Conservation (phyloP, 495 filamentous ascomycete species). For the Trichoderma gamsii region DNA sequence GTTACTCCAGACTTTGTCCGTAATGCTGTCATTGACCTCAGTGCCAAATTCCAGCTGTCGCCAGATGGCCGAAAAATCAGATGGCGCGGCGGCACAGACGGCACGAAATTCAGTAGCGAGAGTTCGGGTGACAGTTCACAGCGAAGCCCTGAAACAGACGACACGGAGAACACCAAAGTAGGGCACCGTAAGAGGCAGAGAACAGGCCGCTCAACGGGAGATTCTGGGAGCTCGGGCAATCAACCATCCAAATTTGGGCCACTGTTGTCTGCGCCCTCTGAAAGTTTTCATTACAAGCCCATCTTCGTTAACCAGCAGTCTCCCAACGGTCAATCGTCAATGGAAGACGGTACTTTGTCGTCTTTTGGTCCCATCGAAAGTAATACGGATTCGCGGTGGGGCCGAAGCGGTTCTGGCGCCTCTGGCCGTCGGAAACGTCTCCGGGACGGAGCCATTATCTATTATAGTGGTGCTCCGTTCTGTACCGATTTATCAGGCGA, state of each 20-base stretch:
- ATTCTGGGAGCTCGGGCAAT: constrained; percentile 22
- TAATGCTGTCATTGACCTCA: constrained; percentile 57
- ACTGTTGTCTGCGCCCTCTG: constrained; percentile 32
- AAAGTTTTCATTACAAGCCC: constrained; percentile 58
- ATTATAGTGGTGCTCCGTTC: constrained; percentile 68
- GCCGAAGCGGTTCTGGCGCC: constrained; percentile 36
- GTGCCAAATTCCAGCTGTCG: constrained; percentile 65
- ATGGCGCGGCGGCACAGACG: constrained; percentile 61
- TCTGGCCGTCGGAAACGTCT: constrained; percentile 38
- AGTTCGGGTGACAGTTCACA: constrained; percentile 40
- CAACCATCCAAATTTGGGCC: constrained; percentile 35
- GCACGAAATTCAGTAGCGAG: constrained; percentile 54
- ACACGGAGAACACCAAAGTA: constrained; percentile 35
- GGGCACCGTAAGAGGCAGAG: constrained; percentile 36
- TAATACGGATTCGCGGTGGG: constrained; percentile 36
- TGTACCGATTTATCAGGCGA: constrained; percentile 73
- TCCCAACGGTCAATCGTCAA: constrained; percentile 37
- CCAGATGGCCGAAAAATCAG: constrained; percentile 65
- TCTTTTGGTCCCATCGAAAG: constrained; percentile 30
- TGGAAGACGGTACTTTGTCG: constrained; percentile 32
- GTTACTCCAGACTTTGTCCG: constrained; percentile 69
- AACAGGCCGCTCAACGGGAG: constrained; percentile 20
- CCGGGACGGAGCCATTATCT: constrained; percentile 69
- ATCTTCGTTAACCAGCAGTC: constrained; percentile 49
- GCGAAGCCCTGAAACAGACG: constrained; percentile 34